These are phyloP conservation scores for Haplographium delicatum DNA, from an alignment of 495 filamentous ascomycete genomes.

Conservation along the genomic window DNA sequence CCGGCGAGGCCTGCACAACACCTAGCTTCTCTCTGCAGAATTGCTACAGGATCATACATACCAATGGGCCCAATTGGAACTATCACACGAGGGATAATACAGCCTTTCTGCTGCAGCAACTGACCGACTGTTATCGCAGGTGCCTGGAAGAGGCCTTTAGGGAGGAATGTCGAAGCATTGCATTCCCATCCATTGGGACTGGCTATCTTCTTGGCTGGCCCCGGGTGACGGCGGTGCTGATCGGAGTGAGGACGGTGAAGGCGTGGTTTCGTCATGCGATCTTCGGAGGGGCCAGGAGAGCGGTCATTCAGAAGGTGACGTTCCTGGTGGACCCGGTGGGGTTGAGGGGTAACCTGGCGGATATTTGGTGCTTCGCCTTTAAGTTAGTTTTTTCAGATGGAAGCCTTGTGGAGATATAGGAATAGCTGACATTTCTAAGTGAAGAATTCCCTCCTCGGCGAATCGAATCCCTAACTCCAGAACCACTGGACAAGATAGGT, in stretches of 20 bases:
- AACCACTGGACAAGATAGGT: too few species aligned
- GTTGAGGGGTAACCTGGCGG: neutral
- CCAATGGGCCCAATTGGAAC: neutral
- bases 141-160: neutral
- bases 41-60: neutral
- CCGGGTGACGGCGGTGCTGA: neutral
- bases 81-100: neutral
- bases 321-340: neutral
- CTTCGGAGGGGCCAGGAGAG: neutral
- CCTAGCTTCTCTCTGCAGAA: neutral
- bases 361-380: neutral
- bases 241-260: neutral
- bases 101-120: neutral
- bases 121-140: conserved; percentile 5
- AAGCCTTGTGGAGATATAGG: neutral
- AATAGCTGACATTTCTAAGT: neutral
- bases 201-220: neutral
- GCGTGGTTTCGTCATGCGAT: conserved; percentile 1
- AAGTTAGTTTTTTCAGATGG: neutral
- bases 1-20: neutral
- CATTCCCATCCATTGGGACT: conserved; percentile 1
- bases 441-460: too few species aligned
- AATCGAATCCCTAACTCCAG: too few species aligned
- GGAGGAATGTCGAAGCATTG: neutral
- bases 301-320: neutral